These are phyloP conservation scores for Hypoxylon sp. DNA, from an alignment of 2,329 filamentous ascomycete species.

Conservation along the genomic window DNA sequence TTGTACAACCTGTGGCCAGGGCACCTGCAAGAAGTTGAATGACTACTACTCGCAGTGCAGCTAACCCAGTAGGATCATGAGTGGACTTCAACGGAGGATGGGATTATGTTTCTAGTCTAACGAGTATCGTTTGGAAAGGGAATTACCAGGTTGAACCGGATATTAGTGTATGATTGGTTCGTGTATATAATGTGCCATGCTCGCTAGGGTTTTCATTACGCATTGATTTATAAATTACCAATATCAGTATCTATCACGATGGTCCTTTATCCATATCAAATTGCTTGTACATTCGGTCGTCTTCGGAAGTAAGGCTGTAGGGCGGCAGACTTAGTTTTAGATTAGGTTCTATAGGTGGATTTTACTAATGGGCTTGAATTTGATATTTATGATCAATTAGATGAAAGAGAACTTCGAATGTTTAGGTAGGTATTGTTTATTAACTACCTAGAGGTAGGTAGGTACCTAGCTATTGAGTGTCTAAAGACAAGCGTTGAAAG, in stretches of 20 bases:
- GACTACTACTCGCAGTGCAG: conserved; percentile 52
- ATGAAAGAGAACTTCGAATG: no score
- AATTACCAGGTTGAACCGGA: neutral
- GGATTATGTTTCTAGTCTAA: neutral
- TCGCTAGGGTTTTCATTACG: conserved; percentile 10
- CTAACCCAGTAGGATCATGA: conserved; percentile 4
- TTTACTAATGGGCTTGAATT: no score
- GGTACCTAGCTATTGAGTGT: no score
- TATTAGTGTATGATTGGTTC: conserved; percentile 8
- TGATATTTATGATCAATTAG: no score
- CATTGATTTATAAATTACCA: conserved; percentile 17
- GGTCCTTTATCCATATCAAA: neutral
- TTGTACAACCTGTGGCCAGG: conserved; percentile 46
- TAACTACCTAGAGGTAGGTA: no score
- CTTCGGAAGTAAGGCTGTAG: no score
- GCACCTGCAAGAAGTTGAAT: conserved; percentile 47
- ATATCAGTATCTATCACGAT: conserved; percentile 15
- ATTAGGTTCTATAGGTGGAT: no score
- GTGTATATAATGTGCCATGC: conserved; percentile 21
- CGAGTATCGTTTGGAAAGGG: neutral
- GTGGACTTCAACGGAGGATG: neutral
- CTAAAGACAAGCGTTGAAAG: no score
- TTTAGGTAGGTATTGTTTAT: no score
- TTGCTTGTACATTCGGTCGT: no score
- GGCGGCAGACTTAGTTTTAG: no score